Base-by-base conservation (phyloP, 495 filamentous ascomycete species). In the Lasiosphaeria ovina region DNA sequence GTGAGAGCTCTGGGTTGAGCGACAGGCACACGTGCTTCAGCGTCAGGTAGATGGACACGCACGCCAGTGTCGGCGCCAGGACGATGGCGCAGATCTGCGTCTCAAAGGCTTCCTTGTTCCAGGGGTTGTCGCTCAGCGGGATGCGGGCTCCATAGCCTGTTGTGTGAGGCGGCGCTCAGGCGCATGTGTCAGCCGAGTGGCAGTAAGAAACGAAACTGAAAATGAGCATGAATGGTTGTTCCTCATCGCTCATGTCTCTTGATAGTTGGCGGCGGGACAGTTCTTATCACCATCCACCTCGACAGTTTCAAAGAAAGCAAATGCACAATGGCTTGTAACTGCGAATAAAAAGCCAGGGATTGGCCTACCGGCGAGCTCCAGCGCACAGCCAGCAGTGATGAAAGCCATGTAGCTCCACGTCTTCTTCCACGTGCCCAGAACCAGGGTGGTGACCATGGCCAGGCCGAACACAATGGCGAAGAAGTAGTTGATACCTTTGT, bases 31-130 rank as follows among this genome's bases (percentile, higher is more conserved):
- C 72, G 66, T 88, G 84, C 67, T 89, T 89, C 40, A 89, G 80
- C 2, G 84, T 87, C 3, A 89, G 77, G 69, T 90, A 90, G 64
- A 89, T 77, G 55, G 82, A 82, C 10, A 85, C 83, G 45, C 86
- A 82, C 66, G 89, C 69, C 40, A 89, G 83, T 33, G 85, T 87
- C 0, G 87, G 87, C 4, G 81, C 83, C 4, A 89, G 79, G 57
- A 88, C 83, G 64, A 90, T 76, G 67, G 84, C 85, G 68, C 83
- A 81, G 63, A 89, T 88, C 51, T 89, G 86, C 35, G 86, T 79
- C 67, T 89, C 80, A 69, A 89, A 89, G 8, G 81, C 85, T 54
- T 66, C 57, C 0, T 69, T 62, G 64, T 79, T 75, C 83, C 83
- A 89, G 0, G 86, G 85, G 71, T 89, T 89, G 52, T 65, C 38